Base-by-base conservation (phyloP, 768 basidiomycete genomes). In the Lanmaoa rubissima region DNA sequence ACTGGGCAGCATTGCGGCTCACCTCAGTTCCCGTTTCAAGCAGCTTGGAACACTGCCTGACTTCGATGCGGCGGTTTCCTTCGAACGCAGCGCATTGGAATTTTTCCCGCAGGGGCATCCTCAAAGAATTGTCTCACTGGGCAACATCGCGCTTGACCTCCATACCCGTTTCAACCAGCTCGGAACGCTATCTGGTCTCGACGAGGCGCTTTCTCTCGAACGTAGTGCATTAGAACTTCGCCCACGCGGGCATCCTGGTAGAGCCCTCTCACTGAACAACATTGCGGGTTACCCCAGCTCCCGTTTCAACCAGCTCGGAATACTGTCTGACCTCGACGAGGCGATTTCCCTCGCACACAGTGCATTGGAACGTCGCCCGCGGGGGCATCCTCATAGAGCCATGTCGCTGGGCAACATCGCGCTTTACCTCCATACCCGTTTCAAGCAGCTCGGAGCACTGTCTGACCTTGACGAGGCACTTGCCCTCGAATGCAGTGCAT, bases 41-140 rank as follows among this genome's bases (percentile, higher is more conserved):
- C 26, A 52, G n/a, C 44, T 48, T 6, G 44, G 42, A n/a, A 24
- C 0, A 2, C 8, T 28, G 0, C 34, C 41, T 17, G 59, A 60
- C 42, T 31, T 60, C 9, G 55, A 60, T 0, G 51, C 57, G 16
- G 47, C 48, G 5, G 5, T 58, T n/a, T 6, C 38, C 8, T 46
- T 54, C 9, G 6, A 36, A 1, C 40, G 41, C 2, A 13, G 21
- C 13, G 51, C 42, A 21, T 31, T 54, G 4, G 48, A 43, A 1
- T 36, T 41, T 34, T 16, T 21, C 13, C 54, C 54, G 0, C 16
- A 12, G 11, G 57, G 28, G 4, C 48, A 55, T 40, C 57, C 53
- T 11, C 11, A 7, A 17, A 50, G 46, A 17, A 11, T 12, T 7
- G 0, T 12, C 1, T 44, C 47, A 31, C 13, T 55, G 16, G 8